Evolutionary conservation across 345 rosid species (phyloP).

Genomic region (Euclidium syriacum): DNA sequence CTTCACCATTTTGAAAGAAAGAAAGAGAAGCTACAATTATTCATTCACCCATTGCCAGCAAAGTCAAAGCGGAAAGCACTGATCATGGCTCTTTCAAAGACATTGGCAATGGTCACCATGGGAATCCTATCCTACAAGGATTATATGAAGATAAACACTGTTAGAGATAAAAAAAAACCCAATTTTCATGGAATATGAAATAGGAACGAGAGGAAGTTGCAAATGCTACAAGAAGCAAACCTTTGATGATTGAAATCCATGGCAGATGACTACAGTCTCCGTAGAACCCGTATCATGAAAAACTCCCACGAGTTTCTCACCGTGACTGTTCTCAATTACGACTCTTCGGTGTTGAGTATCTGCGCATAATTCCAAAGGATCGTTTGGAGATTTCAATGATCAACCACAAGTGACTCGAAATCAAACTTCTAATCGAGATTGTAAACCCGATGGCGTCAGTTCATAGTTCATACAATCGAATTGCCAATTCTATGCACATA

Average conservation of each 20-base stretch:
- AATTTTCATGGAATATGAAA: not conserved
- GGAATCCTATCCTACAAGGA: slow-evolving; percentile 57
- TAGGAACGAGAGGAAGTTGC: not conserved
- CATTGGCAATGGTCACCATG: slow-evolving; percentile 56
- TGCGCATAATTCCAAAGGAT: not conserved
- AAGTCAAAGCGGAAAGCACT: slow-evolving; percentile 80
- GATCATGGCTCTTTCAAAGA: slow-evolving; percentile 49
- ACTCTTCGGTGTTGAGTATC: slow-evolving; percentile 33
- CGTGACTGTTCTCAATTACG: slow-evolving; percentile 48
- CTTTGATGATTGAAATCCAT: slow-evolving; percentile 80
- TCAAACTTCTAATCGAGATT: not conserved
- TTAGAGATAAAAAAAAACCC: not conserved
- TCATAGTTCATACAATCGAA: not conserved
- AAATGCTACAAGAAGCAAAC: slow-evolving; percentile 23
- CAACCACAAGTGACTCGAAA: not conserved
- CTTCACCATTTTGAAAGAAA: not conserved
- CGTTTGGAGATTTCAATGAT: not conserved
- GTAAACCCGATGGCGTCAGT: not conserved
- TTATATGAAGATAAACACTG: not conserved
- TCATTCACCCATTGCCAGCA: slow-evolving; percentile 77
- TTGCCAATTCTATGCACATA: not conserved
- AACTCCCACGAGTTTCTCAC: slow-evolving; percentile 74
- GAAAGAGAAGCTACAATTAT: not conserved
- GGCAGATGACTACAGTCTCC: slow-evolving; percentile 75
- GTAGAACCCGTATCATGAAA: slow-evolving; percentile 73